phyloP scores from a whole-genome alignment of 306 rosid species.

The Prunus campanulata region DNA sequence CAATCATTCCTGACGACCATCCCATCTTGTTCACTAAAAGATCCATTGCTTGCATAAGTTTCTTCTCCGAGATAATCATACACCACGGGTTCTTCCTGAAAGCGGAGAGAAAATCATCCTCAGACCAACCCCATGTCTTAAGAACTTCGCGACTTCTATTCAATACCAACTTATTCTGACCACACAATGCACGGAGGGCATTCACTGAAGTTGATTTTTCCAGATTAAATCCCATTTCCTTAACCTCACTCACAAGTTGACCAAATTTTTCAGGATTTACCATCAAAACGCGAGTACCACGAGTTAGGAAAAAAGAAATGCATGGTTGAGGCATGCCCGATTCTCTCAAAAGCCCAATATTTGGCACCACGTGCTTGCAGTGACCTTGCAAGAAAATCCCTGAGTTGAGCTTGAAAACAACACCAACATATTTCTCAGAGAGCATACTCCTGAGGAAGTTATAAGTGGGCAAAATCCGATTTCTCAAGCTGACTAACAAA shows the following conservation, averaged over 20 bases:
- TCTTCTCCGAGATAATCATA: neutral
- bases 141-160: neutral
- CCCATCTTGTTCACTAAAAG: neutral
- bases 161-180: neutral
- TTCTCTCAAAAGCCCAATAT: constrained; percentile 1
- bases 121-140: neutral
- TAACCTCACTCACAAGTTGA: neutral
- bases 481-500: neutral
- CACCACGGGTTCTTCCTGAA: neutral
- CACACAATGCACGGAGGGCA: neutral
- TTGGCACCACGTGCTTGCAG: neutral
- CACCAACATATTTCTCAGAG: neutral
- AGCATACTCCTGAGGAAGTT: neutral
- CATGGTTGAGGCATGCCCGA: neutral
- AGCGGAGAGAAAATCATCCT: neutral
- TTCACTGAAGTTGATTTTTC: neutral
- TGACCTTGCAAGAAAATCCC: neutral
- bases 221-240: neutral
- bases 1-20: neutral
- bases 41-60: neutral
- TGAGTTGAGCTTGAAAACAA: neutral
- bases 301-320: neutral
- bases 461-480: neutral
- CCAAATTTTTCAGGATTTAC: neutral
- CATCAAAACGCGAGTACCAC: neutral